phyloP scores from a whole-genome alignment of 257 asterid species.

The Primulina huaijiensis region DNA sequence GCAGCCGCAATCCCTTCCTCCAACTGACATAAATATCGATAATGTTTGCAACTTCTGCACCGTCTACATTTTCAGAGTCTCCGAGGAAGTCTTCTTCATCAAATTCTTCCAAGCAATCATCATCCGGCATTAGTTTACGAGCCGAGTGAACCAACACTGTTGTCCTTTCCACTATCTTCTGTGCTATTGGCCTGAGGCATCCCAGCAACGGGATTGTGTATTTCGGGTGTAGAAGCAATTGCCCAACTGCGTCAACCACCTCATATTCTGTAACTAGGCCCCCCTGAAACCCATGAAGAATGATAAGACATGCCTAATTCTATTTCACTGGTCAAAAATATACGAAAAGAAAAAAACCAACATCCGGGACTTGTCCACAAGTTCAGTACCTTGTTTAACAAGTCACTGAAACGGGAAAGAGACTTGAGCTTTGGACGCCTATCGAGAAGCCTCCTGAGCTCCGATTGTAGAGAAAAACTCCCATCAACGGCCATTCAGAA shows the following conservation, averaged over 20 bases:
- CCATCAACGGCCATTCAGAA: constrained; percentile 69
- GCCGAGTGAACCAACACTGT: constrained; percentile 59
- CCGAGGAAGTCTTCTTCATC: constrained; percentile 46
- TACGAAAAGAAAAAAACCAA: background rate
- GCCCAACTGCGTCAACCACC: constrained; percentile 60
- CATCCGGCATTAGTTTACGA: constrained; percentile 51
- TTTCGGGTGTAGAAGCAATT: constrained; percentile 72
- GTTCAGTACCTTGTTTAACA: constrained; percentile 56
- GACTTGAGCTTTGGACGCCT: constrained; percentile 60
- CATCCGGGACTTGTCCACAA: background rate
- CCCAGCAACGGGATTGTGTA: constrained; percentile 81
- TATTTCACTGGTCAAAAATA: background rate
- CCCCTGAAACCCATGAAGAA: constrained; percentile 45
- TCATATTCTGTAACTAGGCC: constrained; percentile 57
- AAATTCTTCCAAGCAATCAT: constrained; percentile 34
- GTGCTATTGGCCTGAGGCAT: constrained; percentile 75
- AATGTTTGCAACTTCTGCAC: constrained; percentile 36
- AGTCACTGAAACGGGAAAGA: constrained; percentile 35
- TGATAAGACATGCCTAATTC: constrained; percentile 14
- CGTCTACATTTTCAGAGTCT: constrained; percentile 43
- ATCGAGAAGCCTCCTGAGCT: constrained; percentile 57
- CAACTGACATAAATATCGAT: constrained; percentile 48
- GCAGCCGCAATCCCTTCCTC: constrained; percentile 69
- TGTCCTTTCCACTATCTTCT: constrained; percentile 49
- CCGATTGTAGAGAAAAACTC: constrained; percentile 54